Evolutionary conservation across 75 land plant genomes (phyloP).

Genomic region (Sequoiadendron giganteum): DNA sequence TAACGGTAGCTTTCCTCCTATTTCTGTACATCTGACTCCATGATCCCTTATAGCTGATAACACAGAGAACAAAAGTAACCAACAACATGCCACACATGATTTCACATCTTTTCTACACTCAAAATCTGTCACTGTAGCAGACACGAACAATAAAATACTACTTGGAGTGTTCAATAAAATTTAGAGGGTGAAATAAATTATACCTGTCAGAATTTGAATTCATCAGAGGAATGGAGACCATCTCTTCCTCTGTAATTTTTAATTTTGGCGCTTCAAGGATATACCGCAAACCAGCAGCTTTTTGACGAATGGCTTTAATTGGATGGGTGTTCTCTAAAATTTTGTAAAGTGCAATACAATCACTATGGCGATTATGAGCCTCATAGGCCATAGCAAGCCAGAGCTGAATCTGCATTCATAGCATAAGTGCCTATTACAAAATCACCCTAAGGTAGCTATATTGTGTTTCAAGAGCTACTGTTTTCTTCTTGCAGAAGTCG

Average conservation of each 20-base stretch:
- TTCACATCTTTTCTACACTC: neutral
- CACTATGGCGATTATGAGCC: slow-evolving; percentile 83
- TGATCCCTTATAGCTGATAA: slow-evolving; percentile 62
- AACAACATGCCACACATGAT: neutral
- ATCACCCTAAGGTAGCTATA: neutral
- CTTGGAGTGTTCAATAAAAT: neutral
- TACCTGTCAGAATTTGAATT: slow-evolving; percentile 84
- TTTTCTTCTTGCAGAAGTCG: neutral
- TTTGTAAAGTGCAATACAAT: slow-evolving; percentile 84
- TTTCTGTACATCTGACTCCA: slow-evolving; percentile 84
- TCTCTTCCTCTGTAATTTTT: slow-evolving; percentile 89
- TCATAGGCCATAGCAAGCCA: slow-evolving; percentile 99
- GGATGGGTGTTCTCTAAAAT: slow-evolving; percentile 80
- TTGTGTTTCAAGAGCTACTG: neutral
- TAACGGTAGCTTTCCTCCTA: slow-evolving; percentile 24
- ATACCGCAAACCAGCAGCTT: slow-evolving; percentile 93
- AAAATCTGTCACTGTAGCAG: neutral
- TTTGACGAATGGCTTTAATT: slow-evolving; percentile 61
- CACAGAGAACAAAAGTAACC: neutral
- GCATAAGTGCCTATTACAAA: neutral
- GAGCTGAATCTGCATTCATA: slow-evolving; percentile 76
- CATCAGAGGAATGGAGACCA: slow-evolving; percentile 92
- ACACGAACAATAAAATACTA: slow-evolving; percentile 6
- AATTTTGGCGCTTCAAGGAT: slow-evolving; percentile 96
- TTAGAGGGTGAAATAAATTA: neutral